Percentiles rank a stretch among this genome's conserved stretches.
Evolutionary conservation across 192 early-diverging fungal species (phyloP).

Genomic region (Powellomyces hirtus): DNA sequence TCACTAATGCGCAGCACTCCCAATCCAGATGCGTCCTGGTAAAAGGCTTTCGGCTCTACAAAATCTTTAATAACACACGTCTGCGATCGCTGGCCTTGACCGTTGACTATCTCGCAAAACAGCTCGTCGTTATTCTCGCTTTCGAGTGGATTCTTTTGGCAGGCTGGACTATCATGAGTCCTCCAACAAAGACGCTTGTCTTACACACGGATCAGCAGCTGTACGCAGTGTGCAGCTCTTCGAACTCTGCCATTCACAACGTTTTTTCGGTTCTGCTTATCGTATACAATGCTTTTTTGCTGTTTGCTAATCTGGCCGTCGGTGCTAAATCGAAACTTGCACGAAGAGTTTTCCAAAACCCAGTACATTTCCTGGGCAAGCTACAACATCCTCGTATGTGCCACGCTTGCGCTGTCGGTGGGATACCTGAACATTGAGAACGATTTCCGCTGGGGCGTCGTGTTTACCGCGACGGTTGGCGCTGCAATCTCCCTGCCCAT

Average conservation of each 20-base stretch:
- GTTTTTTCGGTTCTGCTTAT: neutral
- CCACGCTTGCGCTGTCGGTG: neutral
- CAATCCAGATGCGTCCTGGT: neutral
- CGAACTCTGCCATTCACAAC: neutral
- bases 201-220: neutral
- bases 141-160: neutral
- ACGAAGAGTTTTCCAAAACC: neutral
- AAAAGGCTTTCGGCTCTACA: neutral
- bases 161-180: neutral
- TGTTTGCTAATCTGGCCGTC: neutral
- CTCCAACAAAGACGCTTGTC: neutral
- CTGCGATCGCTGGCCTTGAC: neutral
- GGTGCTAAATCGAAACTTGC: neutral
- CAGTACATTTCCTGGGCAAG: neutral
- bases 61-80: neutral
- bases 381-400: neutral
- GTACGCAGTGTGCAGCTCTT: neutral
- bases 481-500: neutral
- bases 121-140: neutral
- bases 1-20: too few species aligned
- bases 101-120: neutral
- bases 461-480: neutral
- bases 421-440: neutral
- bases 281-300: neutral
- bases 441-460: neutral